Base-by-base conservation (phyloP, 2,329 filamentous ascomycete species). In the Alternaria solani region DNA sequence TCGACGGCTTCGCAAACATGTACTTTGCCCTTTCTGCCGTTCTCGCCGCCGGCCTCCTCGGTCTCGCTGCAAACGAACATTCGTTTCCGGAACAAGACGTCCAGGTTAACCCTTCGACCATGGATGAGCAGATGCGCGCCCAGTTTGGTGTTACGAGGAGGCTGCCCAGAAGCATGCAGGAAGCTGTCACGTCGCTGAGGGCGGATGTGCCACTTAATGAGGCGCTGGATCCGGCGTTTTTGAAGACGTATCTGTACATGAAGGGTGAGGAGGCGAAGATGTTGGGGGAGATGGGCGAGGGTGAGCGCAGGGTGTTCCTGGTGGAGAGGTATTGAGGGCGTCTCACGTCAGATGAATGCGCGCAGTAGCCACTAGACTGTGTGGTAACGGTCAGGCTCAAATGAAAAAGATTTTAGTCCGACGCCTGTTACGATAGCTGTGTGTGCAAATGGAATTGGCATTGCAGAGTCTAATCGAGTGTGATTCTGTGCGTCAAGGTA, bases 1-100 rank as follows among this genome's bases (percentile, higher is more conserved):
- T 94, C n/a, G 92, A 96, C 70, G 92, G 92, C 0, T 78, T 93
- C 18, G 90, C 91, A 3, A 96, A 96, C 72, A 86, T 89, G 55
- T 96, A 95, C 72, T 77, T 96, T 2, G 89, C 86, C 0, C 75
- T 91, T 18, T 83, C 85, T 0, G 88, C 87, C 0, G 72, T 93
- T 0, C 71, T 93, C 0, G 83, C 82, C 0, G 86, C 86, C 0
- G 91, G 91, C 0, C 77, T 85, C 0, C 62, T 83, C 1, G 90
- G 90, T 0, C 66, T 92, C 3, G 65, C 72, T 1, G 75, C 79
- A 2, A 64, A 57, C 16, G 59, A 81, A 55, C 63, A 75, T 48
- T 74, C 90, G 48, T 69, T 71, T 12, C 83, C 83, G 78, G 73
- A 79, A 44, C 87, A 90, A 32, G 88, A 91, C 68, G 88, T 87